Percentiles rank a stretch among this genome's conserved stretches.
phyloP scores from a whole-genome alignment of 1,284 basidiomycete species.

The Heterobasidion annosum region DNA sequence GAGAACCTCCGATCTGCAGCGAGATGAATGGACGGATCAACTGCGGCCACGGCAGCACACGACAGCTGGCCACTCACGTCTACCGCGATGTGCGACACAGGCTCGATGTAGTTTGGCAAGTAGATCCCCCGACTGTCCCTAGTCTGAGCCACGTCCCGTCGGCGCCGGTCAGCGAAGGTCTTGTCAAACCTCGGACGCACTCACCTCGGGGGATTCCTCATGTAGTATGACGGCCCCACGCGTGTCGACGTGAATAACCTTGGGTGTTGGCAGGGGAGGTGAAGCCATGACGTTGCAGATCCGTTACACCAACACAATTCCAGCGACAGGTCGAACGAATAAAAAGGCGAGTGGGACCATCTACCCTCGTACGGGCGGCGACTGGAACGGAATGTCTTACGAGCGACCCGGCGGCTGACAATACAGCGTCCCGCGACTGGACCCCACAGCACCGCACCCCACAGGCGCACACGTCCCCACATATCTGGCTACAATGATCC shows the following conservation, averaged over 20 bases:
- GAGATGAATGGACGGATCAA: background rate
- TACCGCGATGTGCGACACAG: slow-evolving; percentile 92
- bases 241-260: slow-evolving; percentile 79
- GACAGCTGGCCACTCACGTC: slow-evolving; percentile 56
- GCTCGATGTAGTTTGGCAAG: slow-evolving; percentile 92
- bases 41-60: too few relatives aligned
- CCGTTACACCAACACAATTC: background rate
- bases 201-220: slow-evolving; percentile 88
- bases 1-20: slow-evolving; percentile 84
- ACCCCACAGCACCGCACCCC: slow-evolving; percentile 1
- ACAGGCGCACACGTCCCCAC: background rate
- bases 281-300: slow-evolving; percentile 19
- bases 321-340: background rate
- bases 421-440: slow-evolving; percentile 1
- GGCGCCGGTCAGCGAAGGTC: background rate
- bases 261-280: slow-evolving; percentile 58
- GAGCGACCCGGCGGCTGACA: background rate
- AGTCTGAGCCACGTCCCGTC: slow-evolving; percentile 40
- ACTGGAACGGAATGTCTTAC: slow-evolving; percentile 2
- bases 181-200: slow-evolving; percentile 16
- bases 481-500: too few relatives aligned
- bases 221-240: slow-evolving; percentile 83
- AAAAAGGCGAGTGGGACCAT: slow-evolving; percentile 8
- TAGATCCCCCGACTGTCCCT: slow-evolving; percentile 92
- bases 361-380: slow-evolving; percentile 2